Evolutionary conservation across 2,329 filamentous ascomycete species (phyloP), one percentile per base, ranked within the genome.

Genomic region (Diaporthe aspalathi): DNA sequence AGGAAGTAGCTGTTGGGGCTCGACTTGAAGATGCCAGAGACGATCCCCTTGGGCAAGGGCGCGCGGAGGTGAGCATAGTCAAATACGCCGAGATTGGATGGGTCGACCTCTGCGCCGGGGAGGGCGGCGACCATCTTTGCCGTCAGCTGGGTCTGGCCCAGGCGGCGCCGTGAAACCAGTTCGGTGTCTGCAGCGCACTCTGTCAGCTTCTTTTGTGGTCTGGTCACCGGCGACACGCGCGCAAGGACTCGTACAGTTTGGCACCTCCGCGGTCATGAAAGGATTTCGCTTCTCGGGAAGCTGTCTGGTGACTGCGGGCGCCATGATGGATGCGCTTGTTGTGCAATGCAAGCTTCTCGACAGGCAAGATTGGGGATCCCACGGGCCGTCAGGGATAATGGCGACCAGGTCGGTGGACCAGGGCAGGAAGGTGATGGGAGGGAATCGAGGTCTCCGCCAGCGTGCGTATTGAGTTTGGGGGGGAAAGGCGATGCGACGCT

Each of bases 11-110:
- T 96, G 80, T 94, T 94, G 6, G 96, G 95, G 79, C 91, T 91
- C 72, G 91, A 92, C 78, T 93, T 92, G 85, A 98, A 98, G 78
- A 99, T 97, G 79, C 96, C 96, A 7, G 95, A 97, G 35, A 91
- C 90, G 76, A 98, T 91, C 74, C 96, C 94, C 82, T 95, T 96
- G 63, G 96, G 96, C 57, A 99, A 85, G 17, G 96, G 95, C 73
- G 95, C 95, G 78, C 95, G 93, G 63, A 99, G 87, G 80, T 99
- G 96, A 75, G 95, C 95, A 82, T 99, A 99, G 82, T 98, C 96
- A 80, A 99, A 97, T 57, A 92, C 90, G 66, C 94, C 94, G 73
- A 96, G 86, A 76, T 92, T 91, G 75, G 92, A 87, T 57, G 90
- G 86, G 80, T 94, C 93, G 70, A 91, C 89, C 74, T 94, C 91